Evolutionary conservation across 2,329 filamentous ascomycete genomes (phyloP).

Genomic region (Nectriaceae sp.): DNA sequence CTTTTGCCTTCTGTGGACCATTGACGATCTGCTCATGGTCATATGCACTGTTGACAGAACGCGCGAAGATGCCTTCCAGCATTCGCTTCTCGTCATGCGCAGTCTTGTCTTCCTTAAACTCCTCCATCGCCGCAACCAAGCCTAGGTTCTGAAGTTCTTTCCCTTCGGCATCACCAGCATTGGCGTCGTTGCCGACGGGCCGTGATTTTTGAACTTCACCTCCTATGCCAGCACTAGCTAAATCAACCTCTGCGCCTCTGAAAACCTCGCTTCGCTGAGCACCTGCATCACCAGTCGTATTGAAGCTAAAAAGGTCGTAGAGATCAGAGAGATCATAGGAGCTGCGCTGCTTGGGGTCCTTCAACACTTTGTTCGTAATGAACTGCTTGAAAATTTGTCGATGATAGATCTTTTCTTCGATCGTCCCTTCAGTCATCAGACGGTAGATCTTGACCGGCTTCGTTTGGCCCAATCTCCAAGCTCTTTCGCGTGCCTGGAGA

Average conservation of each 20-base stretch:
- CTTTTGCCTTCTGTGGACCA: constrained; percentile 68
- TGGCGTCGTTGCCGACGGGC: constrained; percentile 7
- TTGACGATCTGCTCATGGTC: constrained; percentile 92
- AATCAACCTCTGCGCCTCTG: constrained; percentile 74
- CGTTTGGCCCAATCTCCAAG: constrained; percentile 95
- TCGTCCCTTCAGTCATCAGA: constrained; percentile 96
- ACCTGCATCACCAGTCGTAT: constrained; percentile 50
- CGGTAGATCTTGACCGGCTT: constrained; percentile 94
- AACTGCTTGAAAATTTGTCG: constrained; percentile 99
- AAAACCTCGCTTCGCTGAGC: constrained; percentile 88
- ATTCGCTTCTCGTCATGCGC: constrained; percentile 70
- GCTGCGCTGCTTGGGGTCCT: constrained; percentile 89
- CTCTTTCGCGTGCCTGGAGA: constrained; percentile 89
- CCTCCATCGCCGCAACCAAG: constrained; percentile 66
- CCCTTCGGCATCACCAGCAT: constrained; percentile 16
- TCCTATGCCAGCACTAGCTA: constrained; percentile 17
- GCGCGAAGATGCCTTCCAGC: constrained; percentile 86
- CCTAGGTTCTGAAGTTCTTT: constrained; percentile 53
- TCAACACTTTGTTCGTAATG: constrained; percentile 92
- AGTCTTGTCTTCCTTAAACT: constrained; percentile 57
- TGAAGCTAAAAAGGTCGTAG: constrained; percentile 82
- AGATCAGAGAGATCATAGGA: constrained; percentile 88
- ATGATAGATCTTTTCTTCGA: constrained; percentile 99
- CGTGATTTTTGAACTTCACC: constrained; percentile 5
- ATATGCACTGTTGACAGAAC: constrained; percentile 85